Evolutionary conservation across 345 rosid species (phyloP).

Genomic region (Eucalyptus curtisii): DNA sequence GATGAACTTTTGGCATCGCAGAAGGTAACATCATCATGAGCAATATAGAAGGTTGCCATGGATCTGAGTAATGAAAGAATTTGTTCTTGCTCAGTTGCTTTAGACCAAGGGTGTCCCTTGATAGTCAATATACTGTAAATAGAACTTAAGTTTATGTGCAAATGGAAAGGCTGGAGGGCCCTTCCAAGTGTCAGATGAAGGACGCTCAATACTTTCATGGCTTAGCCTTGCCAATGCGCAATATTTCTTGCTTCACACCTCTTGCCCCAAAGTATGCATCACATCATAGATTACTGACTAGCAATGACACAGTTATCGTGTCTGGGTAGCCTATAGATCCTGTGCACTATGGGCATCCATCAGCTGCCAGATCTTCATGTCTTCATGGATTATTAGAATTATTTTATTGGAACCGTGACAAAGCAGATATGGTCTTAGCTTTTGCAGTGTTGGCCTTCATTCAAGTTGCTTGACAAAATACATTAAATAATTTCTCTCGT

Average conservation of each 20-base stretch:
- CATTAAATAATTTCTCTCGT: background rate
- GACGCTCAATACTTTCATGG: background rate
- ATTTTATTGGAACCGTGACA: background rate
- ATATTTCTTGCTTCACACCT: background rate
- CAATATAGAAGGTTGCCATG: background rate
- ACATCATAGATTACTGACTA: background rate
- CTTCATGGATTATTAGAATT: background rate
- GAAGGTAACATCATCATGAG: conserved; percentile 29
- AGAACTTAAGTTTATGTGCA: background rate
- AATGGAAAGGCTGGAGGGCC: background rate
- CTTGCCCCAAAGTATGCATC: background rate
- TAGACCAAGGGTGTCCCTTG: background rate
- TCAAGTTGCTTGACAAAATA: background rate
- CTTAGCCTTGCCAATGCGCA: background rate
- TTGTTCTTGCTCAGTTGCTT: background rate
- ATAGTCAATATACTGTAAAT: background rate
- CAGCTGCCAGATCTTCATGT: background rate
- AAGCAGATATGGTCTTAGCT: background rate
- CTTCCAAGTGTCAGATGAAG: background rate
- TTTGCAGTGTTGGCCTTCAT: background rate
- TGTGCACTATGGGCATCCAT: background rate
- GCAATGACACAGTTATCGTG: background rate
- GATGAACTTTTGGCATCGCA: conserved; percentile 17
- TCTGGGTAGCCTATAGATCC: background rate
- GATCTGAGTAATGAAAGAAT: background rate